phyloP scores from a whole-genome alignment of 768 basidiomycete genomes.

The Tubosaeta sp. region DNA sequence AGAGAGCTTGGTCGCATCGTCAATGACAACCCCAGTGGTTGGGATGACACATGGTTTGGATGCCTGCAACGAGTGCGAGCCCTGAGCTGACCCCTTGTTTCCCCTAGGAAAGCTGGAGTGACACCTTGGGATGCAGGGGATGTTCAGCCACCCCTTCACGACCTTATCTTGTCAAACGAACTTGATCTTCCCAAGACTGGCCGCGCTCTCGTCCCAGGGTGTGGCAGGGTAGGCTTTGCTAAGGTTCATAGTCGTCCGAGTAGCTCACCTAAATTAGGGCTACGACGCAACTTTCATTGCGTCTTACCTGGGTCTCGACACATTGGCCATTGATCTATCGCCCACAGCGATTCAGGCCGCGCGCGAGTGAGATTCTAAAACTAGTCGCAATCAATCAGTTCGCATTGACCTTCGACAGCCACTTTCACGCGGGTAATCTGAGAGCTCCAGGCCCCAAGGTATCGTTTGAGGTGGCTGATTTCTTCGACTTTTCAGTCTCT shows the following conservation, averaged over 20 bases:
- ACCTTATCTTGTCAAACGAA: slow-evolving; percentile 44
- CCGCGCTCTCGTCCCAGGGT: slow-evolving; percentile 52
- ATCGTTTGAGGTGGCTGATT: slow-evolving; percentile 18
- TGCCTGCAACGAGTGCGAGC: neutral
- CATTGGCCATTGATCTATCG: slow-evolving; percentile 16
- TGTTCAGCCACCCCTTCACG: slow-evolving; percentile 51
- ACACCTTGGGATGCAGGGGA: slow-evolving; percentile 64
- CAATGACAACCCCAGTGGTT: slow-evolving; percentile 13
- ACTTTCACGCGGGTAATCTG: neutral
- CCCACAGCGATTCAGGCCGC: slow-evolving; percentile 12
- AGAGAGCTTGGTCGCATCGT: slow-evolving; percentile 8
- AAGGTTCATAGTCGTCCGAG: neutral
- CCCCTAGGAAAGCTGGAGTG: slow-evolving; percentile 40
- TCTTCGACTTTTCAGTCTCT: slow-evolving; percentile 16
- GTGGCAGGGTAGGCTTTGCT: slow-evolving; percentile 40
- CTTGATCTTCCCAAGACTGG: slow-evolving; percentile 41
- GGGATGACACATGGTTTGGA: slow-evolving; percentile 17
- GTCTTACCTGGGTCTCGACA: slow-evolving; percentile 15
- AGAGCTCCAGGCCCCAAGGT: neutral
- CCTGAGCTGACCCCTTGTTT: neutral
- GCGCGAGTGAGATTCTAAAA: slow-evolving; percentile 6
- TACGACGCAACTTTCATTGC: slow-evolving; percentile 18
- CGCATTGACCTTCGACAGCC: slow-evolving; percentile 4
- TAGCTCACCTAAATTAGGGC: slow-evolving; percentile 10
- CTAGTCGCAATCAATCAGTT: too few species aligned